These are phyloP conservation scores for Microcyclosporella mali DNA, from an alignment of 2,329 filamentous ascomycete species.

Conservation along the genomic window DNA sequence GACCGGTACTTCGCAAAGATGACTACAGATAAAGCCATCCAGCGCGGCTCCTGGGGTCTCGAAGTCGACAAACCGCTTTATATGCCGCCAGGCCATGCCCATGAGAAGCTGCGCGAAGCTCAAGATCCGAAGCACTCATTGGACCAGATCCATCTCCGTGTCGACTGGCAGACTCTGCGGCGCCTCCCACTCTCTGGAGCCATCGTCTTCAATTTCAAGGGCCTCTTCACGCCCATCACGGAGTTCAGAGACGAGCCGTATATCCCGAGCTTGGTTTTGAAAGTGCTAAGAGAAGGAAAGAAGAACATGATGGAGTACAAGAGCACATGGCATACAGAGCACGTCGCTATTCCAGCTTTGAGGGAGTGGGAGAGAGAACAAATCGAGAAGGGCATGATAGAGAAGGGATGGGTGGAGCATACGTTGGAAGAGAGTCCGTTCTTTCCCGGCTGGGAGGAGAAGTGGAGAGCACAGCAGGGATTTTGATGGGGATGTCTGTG, in stretches of 20 bases:
- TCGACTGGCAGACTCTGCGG: conserved; percentile 84
- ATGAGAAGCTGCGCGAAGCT: conserved; percentile 52
- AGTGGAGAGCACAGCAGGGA: conserved; percentile 62
- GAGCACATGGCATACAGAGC: conserved; percentile 71
- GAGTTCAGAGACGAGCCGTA: conserved; percentile 67
- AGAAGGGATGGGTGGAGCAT: conserved; percentile 56
- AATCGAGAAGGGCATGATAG: conserved; percentile 53
- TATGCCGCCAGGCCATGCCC: conserved; percentile 62
- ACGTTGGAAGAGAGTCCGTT: conserved; percentile 72
- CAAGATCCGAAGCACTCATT: conserved; percentile 54
- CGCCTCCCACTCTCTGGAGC: conserved; percentile 69
- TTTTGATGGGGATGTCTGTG: conserved; percentile 38
- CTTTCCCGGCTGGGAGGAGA: conserved; percentile 69
- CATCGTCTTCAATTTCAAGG: conserved; percentile 84
- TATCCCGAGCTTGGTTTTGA: conserved; percentile 61
- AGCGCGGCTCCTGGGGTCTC: conserved; percentile 77
- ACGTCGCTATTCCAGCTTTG: conserved; percentile 61
- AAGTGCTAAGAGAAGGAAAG: conserved; percentile 66
- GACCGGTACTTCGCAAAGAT: conserved; percentile 80
- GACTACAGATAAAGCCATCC: conserved; percentile 67
- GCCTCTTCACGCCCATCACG: conserved; percentile 67
- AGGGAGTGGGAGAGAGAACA: conserved; percentile 62
- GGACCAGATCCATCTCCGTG: conserved; percentile 61
- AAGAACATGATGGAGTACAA: conserved; percentile 70
- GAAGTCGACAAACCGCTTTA: conserved; percentile 71